Conservation (phyloP, 768 basidiomycete genomes). For the Melanogaster broomeanus region DNA sequence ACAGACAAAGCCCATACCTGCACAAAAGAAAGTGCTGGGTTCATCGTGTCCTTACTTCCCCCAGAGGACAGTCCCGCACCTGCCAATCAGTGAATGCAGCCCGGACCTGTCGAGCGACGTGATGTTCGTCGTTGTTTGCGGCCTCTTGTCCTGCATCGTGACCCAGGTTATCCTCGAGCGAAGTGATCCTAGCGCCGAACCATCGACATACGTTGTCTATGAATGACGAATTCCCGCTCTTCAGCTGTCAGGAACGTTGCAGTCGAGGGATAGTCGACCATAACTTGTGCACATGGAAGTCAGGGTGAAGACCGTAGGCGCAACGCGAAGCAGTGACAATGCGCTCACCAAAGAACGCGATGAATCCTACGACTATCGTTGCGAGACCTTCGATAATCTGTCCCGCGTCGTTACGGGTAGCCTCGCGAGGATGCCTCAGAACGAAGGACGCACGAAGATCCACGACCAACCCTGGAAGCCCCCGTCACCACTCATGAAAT, state of each 20-base stretch:
- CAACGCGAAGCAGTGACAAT: too few species aligned
- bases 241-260: constrained; percentile 64
- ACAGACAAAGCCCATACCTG: constrained; percentile 21
- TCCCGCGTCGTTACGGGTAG: background rate
- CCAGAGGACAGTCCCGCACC: constrained; percentile 25
- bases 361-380: constrained; percentile 55
- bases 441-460: constrained; percentile 51
- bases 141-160: constrained; percentile 55
- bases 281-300: constrained; percentile 38
- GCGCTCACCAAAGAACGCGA: constrained; percentile 48
- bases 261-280: constrained; percentile 62
- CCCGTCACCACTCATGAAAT: constrained; percentile 47
- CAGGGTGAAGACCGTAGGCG: background rate
- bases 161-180: constrained; percentile 15
- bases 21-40: background rate
- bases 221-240: constrained; percentile 55
- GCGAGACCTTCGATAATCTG: constrained; percentile 58
- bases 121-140: constrained; percentile 62
- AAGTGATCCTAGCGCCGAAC: background rate
- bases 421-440: background rate
- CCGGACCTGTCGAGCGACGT: constrained; percentile 51
- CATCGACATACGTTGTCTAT: constrained; percentile 50
- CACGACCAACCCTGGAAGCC: constrained; percentile 60
- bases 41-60: background rate
- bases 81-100: constrained; percentile 64